Percentiles rank a stretch among this genome's conserved stretches.
Evolutionary conservation across 2,329 filamentous ascomycete species (phyloP).

Genomic region (Raffaelea arxii): DNA sequence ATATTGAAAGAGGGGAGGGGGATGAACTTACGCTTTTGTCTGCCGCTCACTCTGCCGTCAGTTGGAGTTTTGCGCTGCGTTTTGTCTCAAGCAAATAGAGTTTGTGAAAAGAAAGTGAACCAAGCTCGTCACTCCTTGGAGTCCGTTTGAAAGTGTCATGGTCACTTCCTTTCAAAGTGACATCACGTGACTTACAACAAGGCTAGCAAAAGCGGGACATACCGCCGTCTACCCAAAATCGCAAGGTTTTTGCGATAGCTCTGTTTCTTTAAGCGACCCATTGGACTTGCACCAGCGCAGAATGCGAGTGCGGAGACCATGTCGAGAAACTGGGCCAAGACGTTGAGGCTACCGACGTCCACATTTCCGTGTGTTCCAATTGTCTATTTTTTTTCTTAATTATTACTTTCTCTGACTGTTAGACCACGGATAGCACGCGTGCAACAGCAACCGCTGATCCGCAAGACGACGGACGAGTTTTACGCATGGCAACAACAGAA

Average conservation of each 20-base stretch:
- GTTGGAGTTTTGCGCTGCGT: too few relatives aligned
- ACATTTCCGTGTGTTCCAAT: conserved; percentile 53
- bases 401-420: not conserved
- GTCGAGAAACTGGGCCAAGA: conserved; percentile 61
- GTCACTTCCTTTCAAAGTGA: too few relatives aligned
- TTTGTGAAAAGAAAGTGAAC: too few relatives aligned
- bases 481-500: conserved; percentile 73
- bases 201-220: too few relatives aligned
- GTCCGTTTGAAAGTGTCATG: too few relatives aligned
- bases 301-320: conserved; percentile 18
- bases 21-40: too few relatives aligned
- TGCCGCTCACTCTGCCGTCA: too few relatives aligned
- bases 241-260: not conserved
- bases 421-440: conserved; percentile 44
- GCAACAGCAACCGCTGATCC: conserved; percentile 50
- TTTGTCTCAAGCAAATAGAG: too few relatives aligned
- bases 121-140: too few relatives aligned
- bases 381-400: not conserved
- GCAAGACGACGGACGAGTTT: conserved; percentile 73
- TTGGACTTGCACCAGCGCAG: not conserved
- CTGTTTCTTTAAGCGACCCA: not conserved
- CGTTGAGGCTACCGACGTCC: conserved; percentile 65
- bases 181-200: too few relatives aligned
- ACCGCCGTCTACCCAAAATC: too few relatives aligned
- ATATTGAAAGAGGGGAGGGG: too few relatives aligned